A percentile compares a stretch with the other conserved stretches of the same genome.
phyloP scores from a whole-genome alignment of 306 rosid species.

The Mimosa bimucronata region DNA sequence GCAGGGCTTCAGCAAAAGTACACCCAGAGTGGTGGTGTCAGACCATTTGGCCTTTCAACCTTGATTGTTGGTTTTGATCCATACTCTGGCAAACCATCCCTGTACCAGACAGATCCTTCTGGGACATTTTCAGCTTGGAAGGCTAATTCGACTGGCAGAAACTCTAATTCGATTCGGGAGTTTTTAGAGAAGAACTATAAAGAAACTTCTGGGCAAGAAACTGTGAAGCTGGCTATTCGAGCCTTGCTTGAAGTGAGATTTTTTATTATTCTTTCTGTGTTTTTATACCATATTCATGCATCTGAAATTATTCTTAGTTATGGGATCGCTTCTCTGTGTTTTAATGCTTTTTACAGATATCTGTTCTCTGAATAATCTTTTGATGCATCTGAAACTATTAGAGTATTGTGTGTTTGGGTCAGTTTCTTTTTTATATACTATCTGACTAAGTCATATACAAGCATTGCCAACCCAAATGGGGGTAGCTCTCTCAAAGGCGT shows the following conservation, averaged over 20 bases:
- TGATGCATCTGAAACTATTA: too few relatives aligned
- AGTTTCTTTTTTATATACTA: too few relatives aligned
- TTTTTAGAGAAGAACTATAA: conserved; percentile 92
- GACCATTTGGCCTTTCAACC: conserved; percentile 98
- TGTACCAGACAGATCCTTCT: conserved; percentile 96
- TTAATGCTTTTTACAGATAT: neutral
- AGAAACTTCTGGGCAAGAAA: conserved; percentile 65
- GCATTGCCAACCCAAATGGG: too few relatives aligned
- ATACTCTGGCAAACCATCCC: conserved; percentile 63
- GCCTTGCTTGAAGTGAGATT: conserved; percentile 41
- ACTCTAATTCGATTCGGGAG: conserved; percentile 91
- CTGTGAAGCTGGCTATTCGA: conserved; percentile 36
- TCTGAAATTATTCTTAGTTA: neutral
- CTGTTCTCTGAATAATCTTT: neutral
- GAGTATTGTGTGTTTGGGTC: too few relatives aligned
- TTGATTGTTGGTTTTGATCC: conserved; percentile 97
- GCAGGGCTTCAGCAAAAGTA: conserved; percentile 99
- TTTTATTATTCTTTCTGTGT: conserved; percentile 11
- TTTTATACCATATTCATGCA: neutral
- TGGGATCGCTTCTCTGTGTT: conserved; percentile 1
- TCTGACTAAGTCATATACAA: too few relatives aligned
- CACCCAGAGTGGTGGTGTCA: conserved; percentile 97
- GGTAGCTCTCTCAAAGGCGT: neutral
- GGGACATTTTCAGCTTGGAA: conserved; percentile 99
- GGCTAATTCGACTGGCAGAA: conserved; percentile 94